Evolutionary conservation across 345 rosid species (phyloP).

Genomic region (Salix suchowensis): DNA sequence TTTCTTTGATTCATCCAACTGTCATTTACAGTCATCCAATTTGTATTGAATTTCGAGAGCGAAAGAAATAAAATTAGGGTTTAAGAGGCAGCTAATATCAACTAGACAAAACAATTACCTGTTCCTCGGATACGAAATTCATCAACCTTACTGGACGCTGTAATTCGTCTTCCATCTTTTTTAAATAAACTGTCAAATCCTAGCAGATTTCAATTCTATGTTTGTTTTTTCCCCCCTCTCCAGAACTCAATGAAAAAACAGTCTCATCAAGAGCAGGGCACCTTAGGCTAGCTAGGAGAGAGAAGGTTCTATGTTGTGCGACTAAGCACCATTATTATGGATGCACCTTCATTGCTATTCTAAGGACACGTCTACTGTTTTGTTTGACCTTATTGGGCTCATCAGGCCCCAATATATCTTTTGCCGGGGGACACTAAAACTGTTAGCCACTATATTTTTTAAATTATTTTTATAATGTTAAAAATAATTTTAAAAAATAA

Average conservation of each 20-base stretch:
- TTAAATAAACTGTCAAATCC: not conserved
- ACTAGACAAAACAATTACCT: constrained; percentile 36
- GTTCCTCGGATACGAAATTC: constrained; percentile 85
- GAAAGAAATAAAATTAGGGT: not conserved
- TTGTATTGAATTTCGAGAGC: not conserved
- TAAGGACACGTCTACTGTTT: too few relatives aligned
- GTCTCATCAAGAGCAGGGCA: too few relatives aligned
- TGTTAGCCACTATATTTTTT: too few relatives aligned
- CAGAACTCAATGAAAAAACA: too few relatives aligned
- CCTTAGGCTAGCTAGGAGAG: too few relatives aligned
- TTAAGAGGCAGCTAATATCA: not conserved
- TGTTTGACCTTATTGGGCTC: too few relatives aligned
- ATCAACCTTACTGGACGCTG: constrained; percentile 59
- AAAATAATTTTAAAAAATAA: too few relatives aligned
- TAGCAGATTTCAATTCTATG: too few relatives aligned
- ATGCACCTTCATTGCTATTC: not conserved
- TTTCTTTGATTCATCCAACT: constrained; percentile 84
- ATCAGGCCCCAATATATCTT: too few relatives aligned
- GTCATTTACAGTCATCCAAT: constrained; percentile 3
- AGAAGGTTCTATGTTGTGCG: not conserved
- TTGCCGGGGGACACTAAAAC: too few relatives aligned
- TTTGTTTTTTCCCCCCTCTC: too few relatives aligned
- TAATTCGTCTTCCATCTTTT: constrained; percentile 64
- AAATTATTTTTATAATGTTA: too few relatives aligned
- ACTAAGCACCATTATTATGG: not conserved